Base-by-base conservation (phyloP, 129 eudicot genomes). In the Sambucus nigra region DNA sequence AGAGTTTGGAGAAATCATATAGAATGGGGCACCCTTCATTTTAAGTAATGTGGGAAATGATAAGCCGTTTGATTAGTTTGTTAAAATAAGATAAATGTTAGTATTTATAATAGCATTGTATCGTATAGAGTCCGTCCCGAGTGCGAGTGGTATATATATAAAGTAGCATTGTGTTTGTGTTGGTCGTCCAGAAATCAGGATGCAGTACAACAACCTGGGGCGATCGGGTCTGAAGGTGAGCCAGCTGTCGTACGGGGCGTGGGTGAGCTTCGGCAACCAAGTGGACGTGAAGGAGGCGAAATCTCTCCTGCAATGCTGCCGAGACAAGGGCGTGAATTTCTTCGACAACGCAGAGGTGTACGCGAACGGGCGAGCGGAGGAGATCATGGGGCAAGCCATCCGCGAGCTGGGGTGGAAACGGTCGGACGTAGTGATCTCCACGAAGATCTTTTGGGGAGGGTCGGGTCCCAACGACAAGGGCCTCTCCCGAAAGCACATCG, bases 291-390 rank as follows among this genome's bases (percentile, higher is more conserved):
- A 82, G 50, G 95, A 91, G 38, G 98, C 98, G 24, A 91, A 91
- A 60, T 32, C 72, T 47, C 64, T 91, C 55, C 89, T 91, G 61
- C 98, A 91, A 28, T 73, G 82, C 29, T 85, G 95, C 71, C 84
- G 95, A 14, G 95, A 91, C 53, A 45, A 79, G 59, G 98, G 94
- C 50, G 98, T 91, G 35, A 91, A 91, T 47, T 91, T 91, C 83
- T 85, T 85, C 68, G 98, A 91, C 75, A 91, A 91, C 66, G 98
- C 98, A 7, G 95, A 91, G 67, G 98, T 91, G 6, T 85, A 91
- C 76, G 95, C 98, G 65, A 91, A 91, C 23, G 95, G 95, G 54
- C 73, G 95, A 0, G 98, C 94, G 1, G 95, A 91, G 38, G 98
- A 91, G 46, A 91, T 85, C 82, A 85, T 85, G 95, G 98, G 98